Evolutionary conservation across 345 rosid species (phyloP).

Genomic region (Physaria fendleri): DNA sequence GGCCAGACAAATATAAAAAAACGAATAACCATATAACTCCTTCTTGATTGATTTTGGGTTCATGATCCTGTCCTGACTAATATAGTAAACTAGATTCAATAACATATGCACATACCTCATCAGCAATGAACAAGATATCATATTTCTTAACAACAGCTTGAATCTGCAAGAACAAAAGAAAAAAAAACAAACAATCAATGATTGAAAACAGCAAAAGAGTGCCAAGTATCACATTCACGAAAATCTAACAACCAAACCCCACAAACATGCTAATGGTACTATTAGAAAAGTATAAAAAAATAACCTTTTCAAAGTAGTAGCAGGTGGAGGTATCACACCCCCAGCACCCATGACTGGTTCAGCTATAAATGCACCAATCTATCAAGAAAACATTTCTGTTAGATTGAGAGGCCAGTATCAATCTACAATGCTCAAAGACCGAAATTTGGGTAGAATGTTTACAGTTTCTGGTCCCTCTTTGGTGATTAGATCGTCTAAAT

Average conservation of each 20-base stretch:
- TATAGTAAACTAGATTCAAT: neutral
- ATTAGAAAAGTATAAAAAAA: neutral
- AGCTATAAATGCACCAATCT: conserved; percentile 96
- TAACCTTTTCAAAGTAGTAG: conserved; percentile 77
- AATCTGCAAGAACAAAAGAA: conserved; percentile 42
- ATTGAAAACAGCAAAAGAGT: too few relatives aligned
- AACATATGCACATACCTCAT: conserved; percentile 55
- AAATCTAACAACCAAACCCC: too few relatives aligned
- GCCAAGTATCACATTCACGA: too few relatives aligned
- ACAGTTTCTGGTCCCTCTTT: conserved; percentile 99
- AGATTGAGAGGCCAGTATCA: conserved; percentile 11
- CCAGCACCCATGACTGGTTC: conserved; percentile 99
- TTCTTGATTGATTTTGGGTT: neutral
- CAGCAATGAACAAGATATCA: conserved; percentile 83
- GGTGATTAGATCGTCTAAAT: conserved; percentile 76
- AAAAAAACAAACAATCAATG: too few relatives aligned
- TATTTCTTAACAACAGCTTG: conserved; percentile 91
- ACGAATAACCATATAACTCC: neutral
- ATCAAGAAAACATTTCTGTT: conserved; percentile 20
- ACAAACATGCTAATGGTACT: neutral
- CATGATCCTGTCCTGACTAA: neutral
- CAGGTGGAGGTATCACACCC: conserved; percentile 94
- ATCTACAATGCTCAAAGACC: neutral
- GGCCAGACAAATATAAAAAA: too few relatives aligned
- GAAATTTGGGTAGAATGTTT: neutral